Conservation (phyloP, 108 stramenopile genomes). For the Stephanodiscus triporus region DNA sequence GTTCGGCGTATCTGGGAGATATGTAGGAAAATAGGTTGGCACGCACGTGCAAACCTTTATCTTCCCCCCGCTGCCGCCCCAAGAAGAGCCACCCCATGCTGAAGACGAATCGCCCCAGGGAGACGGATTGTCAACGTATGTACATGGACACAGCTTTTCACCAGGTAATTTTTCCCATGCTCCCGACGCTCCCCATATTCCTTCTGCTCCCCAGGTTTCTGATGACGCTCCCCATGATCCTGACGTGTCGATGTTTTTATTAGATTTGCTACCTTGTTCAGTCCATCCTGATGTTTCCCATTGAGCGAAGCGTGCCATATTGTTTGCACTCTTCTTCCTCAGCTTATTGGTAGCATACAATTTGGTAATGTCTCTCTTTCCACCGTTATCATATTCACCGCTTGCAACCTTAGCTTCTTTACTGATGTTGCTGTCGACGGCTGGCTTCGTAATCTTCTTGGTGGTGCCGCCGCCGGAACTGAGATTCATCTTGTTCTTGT, state of each 20-base stretch:
- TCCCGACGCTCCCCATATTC: neutral
- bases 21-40: constrained; percentile 12
- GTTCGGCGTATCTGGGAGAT: too few relatives aligned
- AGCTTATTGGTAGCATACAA: neutral
- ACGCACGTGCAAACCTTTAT: constrained; percentile 15
- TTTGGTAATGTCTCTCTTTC: constrained; percentile 1
- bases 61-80: neutral
- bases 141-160: neutral
- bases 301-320: neutral
- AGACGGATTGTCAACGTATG: neutral
- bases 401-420: neutral
- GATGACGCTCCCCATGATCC: neutral
- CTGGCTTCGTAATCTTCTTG: neutral
- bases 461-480: neutral
- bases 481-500: neutral
- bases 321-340: neutral
- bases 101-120: neutral
- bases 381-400: neutral
- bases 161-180: neutral
- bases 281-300: neutral
- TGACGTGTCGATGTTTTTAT: neutral
- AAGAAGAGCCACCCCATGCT: constrained; percentile 5
- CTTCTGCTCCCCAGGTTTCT: neutral
- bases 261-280: neutral
- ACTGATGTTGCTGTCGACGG: neutral